These are phyloP conservation scores for Cunninghamia lanceolata DNA, from an alignment of 75 land plant species.

Conservation along the genomic window DNA sequence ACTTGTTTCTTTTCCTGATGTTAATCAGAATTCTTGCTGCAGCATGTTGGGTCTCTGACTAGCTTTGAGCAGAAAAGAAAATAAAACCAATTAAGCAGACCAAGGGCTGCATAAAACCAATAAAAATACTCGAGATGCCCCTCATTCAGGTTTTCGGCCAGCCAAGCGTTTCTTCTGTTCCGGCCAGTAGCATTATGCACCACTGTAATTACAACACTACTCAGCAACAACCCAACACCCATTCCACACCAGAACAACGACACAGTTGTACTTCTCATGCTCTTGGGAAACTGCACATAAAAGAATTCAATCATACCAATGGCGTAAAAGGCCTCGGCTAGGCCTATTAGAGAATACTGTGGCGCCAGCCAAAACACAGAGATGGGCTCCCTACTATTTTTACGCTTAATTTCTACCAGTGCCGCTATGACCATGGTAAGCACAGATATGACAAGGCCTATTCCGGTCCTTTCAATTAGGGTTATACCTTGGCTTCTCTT, in stretches of 20 bases:
- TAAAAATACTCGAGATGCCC: constrained; percentile 72
- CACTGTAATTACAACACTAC: constrained; percentile 61
- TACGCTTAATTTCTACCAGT: constrained; percentile 42
- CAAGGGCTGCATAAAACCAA: constrained; percentile 67
- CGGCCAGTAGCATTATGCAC: constrained; percentile 39
- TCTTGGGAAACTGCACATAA: constrained; percentile 85
- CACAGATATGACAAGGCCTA: constrained; percentile 46
- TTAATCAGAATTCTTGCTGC: neutral
- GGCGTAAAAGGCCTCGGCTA: constrained; percentile 74
- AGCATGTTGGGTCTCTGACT: neutral
- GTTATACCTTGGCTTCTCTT: constrained; percentile 46
- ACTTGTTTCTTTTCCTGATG: neutral
- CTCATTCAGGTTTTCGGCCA: constrained; percentile 56
- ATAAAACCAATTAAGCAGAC: constrained; percentile 49
- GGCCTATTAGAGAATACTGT: constrained; percentile 66
- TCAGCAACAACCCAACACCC: constrained; percentile 65
- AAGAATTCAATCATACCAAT: constrained; percentile 82
- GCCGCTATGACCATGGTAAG: constrained; percentile 61
- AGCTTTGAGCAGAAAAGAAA: constrained; percentile 38
- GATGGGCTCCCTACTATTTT: constrained; percentile 11
- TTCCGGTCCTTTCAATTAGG: constrained; percentile 59
- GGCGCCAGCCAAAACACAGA: constrained; percentile 81
- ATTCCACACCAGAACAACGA: constrained; percentile 58
- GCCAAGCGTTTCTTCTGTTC: constrained; percentile 62
- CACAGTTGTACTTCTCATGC: constrained; percentile 68